Base-by-base conservation (phyloP, 257 asterid genomes). In the Penstemon davidsonii region DNA sequence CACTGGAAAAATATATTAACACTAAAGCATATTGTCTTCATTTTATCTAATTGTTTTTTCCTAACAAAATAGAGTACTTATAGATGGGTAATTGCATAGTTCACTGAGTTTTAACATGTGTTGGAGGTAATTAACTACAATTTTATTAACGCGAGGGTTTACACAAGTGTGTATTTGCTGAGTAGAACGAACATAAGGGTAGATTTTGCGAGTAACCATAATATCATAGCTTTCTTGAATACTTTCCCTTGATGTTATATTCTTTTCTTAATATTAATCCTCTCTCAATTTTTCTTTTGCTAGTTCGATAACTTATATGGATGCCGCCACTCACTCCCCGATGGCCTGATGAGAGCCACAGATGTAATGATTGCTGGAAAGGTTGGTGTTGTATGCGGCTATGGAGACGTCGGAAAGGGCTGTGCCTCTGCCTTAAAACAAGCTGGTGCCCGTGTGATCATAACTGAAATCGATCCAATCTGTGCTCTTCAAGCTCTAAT, bases 401-500 rank as follows among this genome's bases (percentile, higher is more conserved):
- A 49, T 49, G 54, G 54, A 49, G 54, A 49, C 8, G 54, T 49
- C 54, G 54, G 54, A 49, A 49, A 49, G 6, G 54, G 54, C 54
- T 49, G 54, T 12, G 54, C 54, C n/a, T 9, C n/a, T 49, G 11
- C 54, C 18, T 15, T 49, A 3, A 49, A 49, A 12, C 54, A 49
- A 49, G 54, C 54, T 13, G 54, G 54, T 49, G 54, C 54, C 11
- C 54, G 54, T 49, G 54, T 49, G 10, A 49, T 49, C n/a, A 19
- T 58, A 2, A 58, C 63, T 36, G 63, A 58, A 15, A 58, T 58
- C 8, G 63, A 58, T 58, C 63, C 63, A 2, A 58, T 58, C 13
- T 58, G 63, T 58, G 63, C 63, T 58, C 63, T 58, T 37, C 63
- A 58, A 58, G 63, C 63, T 10, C 63, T 58, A 43, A 58, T 58